phyloP scores from a whole-genome alignment of 2,329 filamentous ascomycete species.

The Fusarium bactridioides region DNA sequence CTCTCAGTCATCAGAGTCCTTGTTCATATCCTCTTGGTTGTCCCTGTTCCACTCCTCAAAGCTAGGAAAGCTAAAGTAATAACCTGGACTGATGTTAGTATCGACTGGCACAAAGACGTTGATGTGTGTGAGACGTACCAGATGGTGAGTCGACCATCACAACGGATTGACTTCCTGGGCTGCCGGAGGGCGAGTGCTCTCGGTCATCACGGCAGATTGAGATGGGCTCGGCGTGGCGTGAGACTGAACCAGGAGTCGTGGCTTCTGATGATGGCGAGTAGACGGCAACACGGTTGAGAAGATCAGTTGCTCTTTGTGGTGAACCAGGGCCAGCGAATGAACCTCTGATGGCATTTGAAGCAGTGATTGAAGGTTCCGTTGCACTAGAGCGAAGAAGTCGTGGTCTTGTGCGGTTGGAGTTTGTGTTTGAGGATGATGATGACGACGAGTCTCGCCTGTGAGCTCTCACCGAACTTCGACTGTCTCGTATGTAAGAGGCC shows the following conservation, averaged over 20 bases:
- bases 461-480: slow-evolving; percentile 37
- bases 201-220: slow-evolving; percentile 33
- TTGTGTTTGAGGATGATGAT: slow-evolving; percentile 35
- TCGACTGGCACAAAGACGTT: slow-evolving; percentile 40
- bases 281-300: slow-evolving; percentile 62
- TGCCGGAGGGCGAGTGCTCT: slow-evolving; percentile 32
- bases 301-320: slow-evolving; percentile 60
- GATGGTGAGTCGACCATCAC: slow-evolving; percentile 41
- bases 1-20: slow-evolving; percentile 39
- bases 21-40: slow-evolving; percentile 37
- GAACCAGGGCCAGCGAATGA: slow-evolving; percentile 59
- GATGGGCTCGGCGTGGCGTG: slow-evolving; percentile 36
- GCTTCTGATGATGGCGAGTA: slow-evolving; percentile 48
- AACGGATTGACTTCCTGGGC: slow-evolving; percentile 34
- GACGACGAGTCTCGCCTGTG: slow-evolving; percentile 42
- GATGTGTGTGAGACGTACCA: slow-evolving; percentile 25
- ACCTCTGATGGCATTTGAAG: slow-evolving; percentile 61
- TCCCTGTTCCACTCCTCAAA: slow-evolving; percentile 71
- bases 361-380: slow-evolving; percentile 66
- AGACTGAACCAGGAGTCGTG: slow-evolving; percentile 24
- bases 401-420: slow-evolving; percentile 54
- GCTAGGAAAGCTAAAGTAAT: slow-evolving; percentile 78
- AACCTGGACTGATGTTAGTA: slow-evolving; percentile 47
- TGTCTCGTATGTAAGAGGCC: slow-evolving; percentile 40
- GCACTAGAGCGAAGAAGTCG: slow-evolving; percentile 62